Base-by-base conservation (phyloP, 352 stramenopile species). In the Phytophthora aleatoria region DNA sequence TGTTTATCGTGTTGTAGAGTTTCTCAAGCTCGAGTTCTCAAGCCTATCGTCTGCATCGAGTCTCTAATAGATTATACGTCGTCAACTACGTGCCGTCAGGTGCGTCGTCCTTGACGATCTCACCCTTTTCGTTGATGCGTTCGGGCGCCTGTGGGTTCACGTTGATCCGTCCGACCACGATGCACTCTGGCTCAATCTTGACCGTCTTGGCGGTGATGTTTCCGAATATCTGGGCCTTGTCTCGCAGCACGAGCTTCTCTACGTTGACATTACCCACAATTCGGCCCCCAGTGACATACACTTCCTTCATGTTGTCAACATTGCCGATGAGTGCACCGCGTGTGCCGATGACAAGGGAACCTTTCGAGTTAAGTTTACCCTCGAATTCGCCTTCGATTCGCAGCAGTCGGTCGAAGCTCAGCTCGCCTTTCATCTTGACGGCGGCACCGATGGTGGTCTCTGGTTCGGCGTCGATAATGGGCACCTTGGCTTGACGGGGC, bases 371-470 rank as follows among this genome's bases (percentile, higher is more conserved):
- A 13, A 97, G 76, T 47, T 91, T 87, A 57, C 91, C 91, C 55
- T 96, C 87, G 58, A 97, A 97, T 53, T 94, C 86, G 30, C 91
- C 91, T 67, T 97, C 91, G 41, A 97, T 93, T 43, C 91, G 77
- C 35, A 97, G 72, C 44, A 97, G 64, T 5, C 89, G 76, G 39
- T 97, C 90, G 53, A 97, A 97, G 44, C 83, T 93, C 49, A 97
- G 72, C 61, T 96, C 89, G 39, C 90, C 90, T 71, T 92, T 96
- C 90, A 95, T 92, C 72, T 92, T 93, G 27, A 95, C 86, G 0
- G 83, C 83, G 8, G 71, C 80, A 16, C 86, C 86, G 61, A 95
- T 95, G 33, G 85, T 93, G 2, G 86, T 95, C 60, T 95, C 86
- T 3, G 86, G 73, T 44, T 94, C 86, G 1, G 80, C 79, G 43